phyloP scores from a whole-genome alignment of 345 rosid species.

The Microcos paniculata region DNA sequence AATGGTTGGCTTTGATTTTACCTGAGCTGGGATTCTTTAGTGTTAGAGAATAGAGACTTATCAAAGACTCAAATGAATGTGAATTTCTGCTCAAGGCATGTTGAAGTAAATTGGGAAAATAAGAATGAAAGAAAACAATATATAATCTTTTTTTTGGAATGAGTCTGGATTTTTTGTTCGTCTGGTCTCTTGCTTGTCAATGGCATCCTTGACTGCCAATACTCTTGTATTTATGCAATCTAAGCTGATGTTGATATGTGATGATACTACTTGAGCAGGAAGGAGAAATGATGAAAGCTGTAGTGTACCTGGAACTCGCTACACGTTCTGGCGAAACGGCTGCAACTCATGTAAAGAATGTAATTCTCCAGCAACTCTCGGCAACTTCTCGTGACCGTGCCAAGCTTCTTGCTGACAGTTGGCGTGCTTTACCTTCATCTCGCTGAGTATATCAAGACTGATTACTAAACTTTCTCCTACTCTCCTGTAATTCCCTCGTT shows the following conservation, averaged over 20 bases:
- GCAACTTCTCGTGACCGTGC: slow-evolving; percentile 48
- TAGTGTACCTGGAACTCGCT: slow-evolving; percentile 85
- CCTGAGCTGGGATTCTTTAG: neutral
- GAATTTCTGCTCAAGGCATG: neutral
- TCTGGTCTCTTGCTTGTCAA: neutral
- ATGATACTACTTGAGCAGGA: slow-evolving; percentile 47
- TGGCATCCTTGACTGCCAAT: neutral
- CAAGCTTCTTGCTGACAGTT: slow-evolving; percentile 53
- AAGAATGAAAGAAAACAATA: neutral
- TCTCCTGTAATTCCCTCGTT: neutral
- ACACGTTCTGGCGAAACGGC: slow-evolving; percentile 79
- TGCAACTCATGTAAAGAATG: slow-evolving; percentile 70
- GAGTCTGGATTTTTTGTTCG: neutral
- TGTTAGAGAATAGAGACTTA: neutral
- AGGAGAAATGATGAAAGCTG: slow-evolving; percentile 75
- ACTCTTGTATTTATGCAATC: neutral
- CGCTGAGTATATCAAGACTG: slow-evolving; percentile 20
- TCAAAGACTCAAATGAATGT: no score
- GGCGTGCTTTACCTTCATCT: slow-evolving; percentile 51
- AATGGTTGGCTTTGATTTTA: neutral
- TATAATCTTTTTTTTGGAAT: neutral
- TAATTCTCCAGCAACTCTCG: slow-evolving; percentile 66
- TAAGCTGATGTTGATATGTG: slow-evolving; percentile 13
- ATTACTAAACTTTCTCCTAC: neutral
- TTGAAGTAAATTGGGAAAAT: neutral